phyloP scores from a whole-genome alignment of 2,329 filamentous ascomycete genomes.

The Bipolaris oryzae region DNA sequence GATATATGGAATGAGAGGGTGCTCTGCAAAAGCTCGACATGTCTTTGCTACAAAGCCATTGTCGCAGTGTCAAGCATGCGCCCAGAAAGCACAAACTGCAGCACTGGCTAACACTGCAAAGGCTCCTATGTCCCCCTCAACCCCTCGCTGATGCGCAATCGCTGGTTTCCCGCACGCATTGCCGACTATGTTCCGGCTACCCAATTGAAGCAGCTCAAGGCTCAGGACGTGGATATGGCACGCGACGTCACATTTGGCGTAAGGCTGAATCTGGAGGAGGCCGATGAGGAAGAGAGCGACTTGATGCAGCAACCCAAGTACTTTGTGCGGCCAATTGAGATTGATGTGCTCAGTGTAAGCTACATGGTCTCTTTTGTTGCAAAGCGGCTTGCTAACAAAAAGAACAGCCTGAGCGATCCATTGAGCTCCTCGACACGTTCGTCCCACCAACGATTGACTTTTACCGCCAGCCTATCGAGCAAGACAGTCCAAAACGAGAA shows the following conservation, averaged over 20 bases:
- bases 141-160: slow-evolving; percentile 61
- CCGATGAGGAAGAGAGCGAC: slow-evolving; percentile 31
- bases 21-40: neutral
- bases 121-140: slow-evolving; percentile 60
- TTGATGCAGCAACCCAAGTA: slow-evolving; percentile 24
- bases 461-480: slow-evolving; percentile 53
- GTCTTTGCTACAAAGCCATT: neutral
- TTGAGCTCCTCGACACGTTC: slow-evolving; percentile 56
- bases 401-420: slow-evolving; percentile 50
- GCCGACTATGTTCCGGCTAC: slow-evolving; percentile 59
- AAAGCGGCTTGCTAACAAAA: slow-evolving; percentile 24
- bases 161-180: slow-evolving; percentile 58
- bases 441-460: slow-evolving; percentile 57
- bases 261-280: slow-evolving; percentile 37
- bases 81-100: neutral
- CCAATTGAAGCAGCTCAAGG: slow-evolving; percentile 54
- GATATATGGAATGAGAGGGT: slow-evolving; percentile 8
- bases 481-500: slow-evolving; percentile 37
- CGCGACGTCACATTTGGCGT: slow-evolving; percentile 56
- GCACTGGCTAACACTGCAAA: slow-evolving; percentile 39
- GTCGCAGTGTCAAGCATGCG: slow-evolving; percentile 3
- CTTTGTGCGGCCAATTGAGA: slow-evolving; percentile 48
- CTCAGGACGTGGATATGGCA: slow-evolving; percentile 52
- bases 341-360: slow-evolving; percentile 50
- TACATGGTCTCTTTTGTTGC: neutral